A percentile compares a stretch with the other conserved stretches of the same genome.
Evolutionary conservation across 345 rosid genomes (phyloP).

Genomic region (Sisymbrium irio): DNA sequence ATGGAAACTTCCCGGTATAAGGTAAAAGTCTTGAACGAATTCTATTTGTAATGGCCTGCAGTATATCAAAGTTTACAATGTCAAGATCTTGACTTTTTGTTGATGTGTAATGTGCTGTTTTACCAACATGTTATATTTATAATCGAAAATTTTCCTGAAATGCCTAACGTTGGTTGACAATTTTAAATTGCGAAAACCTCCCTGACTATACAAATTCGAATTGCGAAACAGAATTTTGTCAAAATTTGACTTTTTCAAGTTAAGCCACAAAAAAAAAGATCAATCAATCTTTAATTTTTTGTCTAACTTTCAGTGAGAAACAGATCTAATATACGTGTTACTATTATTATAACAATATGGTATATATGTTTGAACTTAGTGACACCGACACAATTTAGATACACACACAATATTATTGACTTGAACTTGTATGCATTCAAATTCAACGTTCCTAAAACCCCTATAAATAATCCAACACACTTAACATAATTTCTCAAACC

Average conservation of each 20-base stretch:
- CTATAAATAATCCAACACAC: constrained; percentile 26
- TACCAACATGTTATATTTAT: constrained; percentile 29
- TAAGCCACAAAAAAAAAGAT: neutral
- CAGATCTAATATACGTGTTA: constrained; percentile 4
- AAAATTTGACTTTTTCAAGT: constrained; percentile 10
- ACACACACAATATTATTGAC: constrained; percentile 25
- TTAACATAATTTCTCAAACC: constrained; percentile 7
- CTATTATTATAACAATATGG: constrained; percentile 18
- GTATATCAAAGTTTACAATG: constrained; percentile 15
- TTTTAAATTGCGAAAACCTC: constrained; percentile 15
- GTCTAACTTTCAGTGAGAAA: neutral
- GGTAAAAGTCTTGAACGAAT: constrained; percentile 6
- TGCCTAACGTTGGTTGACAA: constrained; percentile 40
- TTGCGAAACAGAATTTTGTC: constrained; percentile 4
- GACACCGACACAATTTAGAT: constrained; percentile 25
- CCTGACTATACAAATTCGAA: constrained; percentile 17
- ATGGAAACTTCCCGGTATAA: constrained; percentile 14
- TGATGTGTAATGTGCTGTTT: constrained; percentile 22
- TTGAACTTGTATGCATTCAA: constrained; percentile 4
- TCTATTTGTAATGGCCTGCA: constrained; percentile 20
- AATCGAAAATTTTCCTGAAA: constrained; percentile 1
- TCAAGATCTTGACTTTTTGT: constrained; percentile 24
- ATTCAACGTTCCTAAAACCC: constrained; percentile 21
- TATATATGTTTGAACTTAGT: constrained; percentile 31
- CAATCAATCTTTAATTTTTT: neutral